A percentile compares a stretch with the other conserved stretches of the same genome.
phyloP scores from a whole-genome alignment of 2,329 filamentous ascomycete species.

The Trematosphaeria pertusa region DNA sequence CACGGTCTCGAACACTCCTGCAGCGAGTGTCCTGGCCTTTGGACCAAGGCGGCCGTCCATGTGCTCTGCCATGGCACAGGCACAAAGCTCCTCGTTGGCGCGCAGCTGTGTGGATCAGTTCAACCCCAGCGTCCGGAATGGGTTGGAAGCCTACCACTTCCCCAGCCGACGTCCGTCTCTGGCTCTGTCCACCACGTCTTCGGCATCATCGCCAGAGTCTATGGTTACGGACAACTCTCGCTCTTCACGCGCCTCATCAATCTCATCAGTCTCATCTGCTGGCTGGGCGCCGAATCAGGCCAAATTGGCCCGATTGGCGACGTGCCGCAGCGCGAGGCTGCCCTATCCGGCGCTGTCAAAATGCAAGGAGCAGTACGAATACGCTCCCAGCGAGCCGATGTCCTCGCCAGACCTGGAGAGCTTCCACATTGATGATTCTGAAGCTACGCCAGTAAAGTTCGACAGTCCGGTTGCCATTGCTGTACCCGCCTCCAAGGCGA shows the following conservation, averaged over 20 bases:
- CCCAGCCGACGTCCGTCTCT: constrained; percentile 54
- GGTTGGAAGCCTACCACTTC: constrained; percentile 55
- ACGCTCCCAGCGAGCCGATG: constrained; percentile 43
- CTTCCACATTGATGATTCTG: constrained; percentile 60
- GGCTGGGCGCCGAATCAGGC: constrained; percentile 60
- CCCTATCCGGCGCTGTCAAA: constrained; percentile 48
- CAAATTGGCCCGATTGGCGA: constrained; percentile 60
- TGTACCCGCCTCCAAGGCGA: constrained; percentile 28
- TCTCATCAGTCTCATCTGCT: constrained; percentile 59
- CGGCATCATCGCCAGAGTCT: constrained; percentile 67
- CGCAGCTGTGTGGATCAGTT: constrained; percentile 63
- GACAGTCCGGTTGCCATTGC: constrained; percentile 34
- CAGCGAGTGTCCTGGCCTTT: constrained; percentile 61
- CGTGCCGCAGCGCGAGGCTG: constrained; percentile 57
- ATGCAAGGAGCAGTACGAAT: constrained; percentile 46
- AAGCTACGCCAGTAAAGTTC: constrained; percentile 34
- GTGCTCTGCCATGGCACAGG: constrained; percentile 64
- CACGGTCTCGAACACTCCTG: constrained; percentile 63
- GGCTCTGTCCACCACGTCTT: constrained; percentile 59
- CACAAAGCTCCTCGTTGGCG: constrained; percentile 61
- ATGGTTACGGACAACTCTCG: constrained; percentile 67
- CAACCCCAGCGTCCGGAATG: constrained; percentile 48
- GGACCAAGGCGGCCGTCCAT: constrained; percentile 63
- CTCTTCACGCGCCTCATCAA: constrained; percentile 63
- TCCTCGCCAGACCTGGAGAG: constrained; percentile 49